phyloP scores from a whole-genome alignment of 768 basidiomycete genomes.

The Pisolithus microcarpus region DNA sequence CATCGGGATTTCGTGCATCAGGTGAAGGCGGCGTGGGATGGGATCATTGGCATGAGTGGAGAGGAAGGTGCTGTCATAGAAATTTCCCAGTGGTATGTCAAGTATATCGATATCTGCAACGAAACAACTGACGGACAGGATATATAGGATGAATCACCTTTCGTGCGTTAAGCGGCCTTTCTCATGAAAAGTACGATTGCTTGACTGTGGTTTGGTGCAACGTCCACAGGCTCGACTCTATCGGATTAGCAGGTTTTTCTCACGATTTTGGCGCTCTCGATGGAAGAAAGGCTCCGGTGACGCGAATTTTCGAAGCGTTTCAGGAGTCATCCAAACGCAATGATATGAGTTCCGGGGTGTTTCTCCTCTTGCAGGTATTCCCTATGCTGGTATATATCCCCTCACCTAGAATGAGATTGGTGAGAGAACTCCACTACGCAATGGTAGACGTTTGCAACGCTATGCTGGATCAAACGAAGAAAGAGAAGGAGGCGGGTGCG shows the following conservation, averaged over 20 bases:
- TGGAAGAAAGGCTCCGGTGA: constrained; percentile 26
- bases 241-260: constrained; percentile 40
- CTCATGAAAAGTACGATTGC: too few species aligned
- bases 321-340: constrained; percentile 10
- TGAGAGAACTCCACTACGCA: too few species aligned
- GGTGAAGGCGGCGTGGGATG: constrained; percentile 24
- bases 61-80: constrained; percentile 22
- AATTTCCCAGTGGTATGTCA: constrained; percentile 23
- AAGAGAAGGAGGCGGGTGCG: constrained; percentile 12
- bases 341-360: constrained; percentile 7
- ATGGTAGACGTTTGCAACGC: too few species aligned
- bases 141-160: constrained; percentile 21
- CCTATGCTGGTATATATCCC: constrained; percentile 1
- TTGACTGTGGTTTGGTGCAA: too few species aligned
- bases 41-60: constrained; percentile 5
- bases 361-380: constrained; percentile 29
- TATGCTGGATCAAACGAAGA: too few species aligned
- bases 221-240: constrained; percentile 32
- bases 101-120: too few species aligned
- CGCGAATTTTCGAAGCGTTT: constrained; percentile 12
- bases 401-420: too few species aligned
- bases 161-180: constrained; percentile 6
- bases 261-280: constrained; percentile 40
- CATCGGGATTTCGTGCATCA: constrained; percentile 7
- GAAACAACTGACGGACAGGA: neutral